A percentile compares a stretch with the other conserved stretches of the same genome.
Evolutionary conservation across 2,329 filamentous ascomycete species (phyloP).

Genomic region (Plenodomus biglobosus): DNA sequence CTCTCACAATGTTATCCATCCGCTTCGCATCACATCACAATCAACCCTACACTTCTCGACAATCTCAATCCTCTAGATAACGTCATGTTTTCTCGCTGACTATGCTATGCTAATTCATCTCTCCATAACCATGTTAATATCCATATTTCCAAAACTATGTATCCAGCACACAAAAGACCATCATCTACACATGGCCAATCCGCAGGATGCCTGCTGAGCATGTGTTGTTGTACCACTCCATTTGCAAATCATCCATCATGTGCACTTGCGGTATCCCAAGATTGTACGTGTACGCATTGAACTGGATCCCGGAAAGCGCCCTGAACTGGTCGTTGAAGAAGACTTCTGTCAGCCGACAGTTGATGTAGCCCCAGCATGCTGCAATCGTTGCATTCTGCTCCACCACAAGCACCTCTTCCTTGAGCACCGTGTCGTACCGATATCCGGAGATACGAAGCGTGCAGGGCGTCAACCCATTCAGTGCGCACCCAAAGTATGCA

Average conservation of each 20-base stretch:
- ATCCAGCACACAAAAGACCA: background rate
- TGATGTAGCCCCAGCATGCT: conserved; percentile 44
- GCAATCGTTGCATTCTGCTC: conserved; percentile 47
- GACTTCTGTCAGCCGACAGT: conserved; percentile 50
- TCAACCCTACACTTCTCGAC: conserved; percentile 2
- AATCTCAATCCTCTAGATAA: background rate
- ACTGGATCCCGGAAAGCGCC: conserved; percentile 51
- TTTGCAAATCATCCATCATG: conserved; percentile 53
- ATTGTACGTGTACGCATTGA: conserved; percentile 49
- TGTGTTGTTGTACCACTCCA: conserved; percentile 55
- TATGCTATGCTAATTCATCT: conserved; percentile 9
- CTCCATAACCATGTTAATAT: conserved; percentile 2
- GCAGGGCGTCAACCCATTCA: conserved; percentile 44
- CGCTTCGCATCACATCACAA: background rate
- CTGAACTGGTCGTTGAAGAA: conserved; percentile 45
- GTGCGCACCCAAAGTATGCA: conserved; percentile 53
- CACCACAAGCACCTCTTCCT: conserved; percentile 40
- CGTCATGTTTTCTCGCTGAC: conserved; percentile 1
- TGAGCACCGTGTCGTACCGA: conserved; percentile 42
- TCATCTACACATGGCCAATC: conserved; percentile 28
- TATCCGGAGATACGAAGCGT: conserved; percentile 51
- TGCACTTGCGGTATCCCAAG: conserved; percentile 45
- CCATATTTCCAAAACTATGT: background rate
- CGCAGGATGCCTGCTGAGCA: conserved; percentile 50
- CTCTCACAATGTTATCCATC: too few species aligned